phyloP scores from a whole-genome alignment of 192 early-diverging fungal genomes.

The Phycomyces nitens region DNA sequence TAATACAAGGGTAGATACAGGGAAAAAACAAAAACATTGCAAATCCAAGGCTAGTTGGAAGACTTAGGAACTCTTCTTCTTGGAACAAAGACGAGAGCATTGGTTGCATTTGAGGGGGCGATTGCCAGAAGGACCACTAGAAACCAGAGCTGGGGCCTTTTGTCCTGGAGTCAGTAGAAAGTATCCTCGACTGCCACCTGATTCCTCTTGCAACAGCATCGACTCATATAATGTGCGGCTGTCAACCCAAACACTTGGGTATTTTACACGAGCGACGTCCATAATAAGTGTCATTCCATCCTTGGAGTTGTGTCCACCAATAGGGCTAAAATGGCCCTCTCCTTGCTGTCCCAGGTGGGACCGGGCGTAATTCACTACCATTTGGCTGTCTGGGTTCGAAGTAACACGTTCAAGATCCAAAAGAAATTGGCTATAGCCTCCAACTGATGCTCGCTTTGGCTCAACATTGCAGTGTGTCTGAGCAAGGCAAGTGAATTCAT shows the following conservation, averaged over 20 bases:
- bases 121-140: neutral
- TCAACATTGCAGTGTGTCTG: constrained; percentile 75
- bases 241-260: constrained; percentile 83
- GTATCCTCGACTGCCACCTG: constrained; percentile 14
- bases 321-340: constrained; percentile 86
- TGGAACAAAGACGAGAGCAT: too few relatives aligned
- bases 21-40: too few relatives aligned
- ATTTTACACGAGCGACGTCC: constrained; percentile 87
- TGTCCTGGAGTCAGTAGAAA: constrained; percentile 1
- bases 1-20: too few relatives aligned
- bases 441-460: constrained; percentile 60
- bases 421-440: constrained; percentile 71
- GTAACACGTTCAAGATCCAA: constrained; percentile 64
- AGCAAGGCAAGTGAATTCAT: constrained; percentile 54
- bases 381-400: constrained; percentile 63
- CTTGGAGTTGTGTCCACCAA: constrained; percentile 72
- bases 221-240: constrained; percentile 70
- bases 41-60: too few relatives aligned
- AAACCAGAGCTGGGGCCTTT: neutral
- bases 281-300: constrained; percentile 72
- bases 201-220: constrained; percentile 37
- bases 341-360: constrained; percentile 65
- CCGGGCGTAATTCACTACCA: constrained; percentile 84
- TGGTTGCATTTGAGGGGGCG: too few relatives aligned
- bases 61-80: too few relatives aligned